Conservation (phyloP, 1,284 basidiomycete species). For the Abortiporus biennis region DNA sequence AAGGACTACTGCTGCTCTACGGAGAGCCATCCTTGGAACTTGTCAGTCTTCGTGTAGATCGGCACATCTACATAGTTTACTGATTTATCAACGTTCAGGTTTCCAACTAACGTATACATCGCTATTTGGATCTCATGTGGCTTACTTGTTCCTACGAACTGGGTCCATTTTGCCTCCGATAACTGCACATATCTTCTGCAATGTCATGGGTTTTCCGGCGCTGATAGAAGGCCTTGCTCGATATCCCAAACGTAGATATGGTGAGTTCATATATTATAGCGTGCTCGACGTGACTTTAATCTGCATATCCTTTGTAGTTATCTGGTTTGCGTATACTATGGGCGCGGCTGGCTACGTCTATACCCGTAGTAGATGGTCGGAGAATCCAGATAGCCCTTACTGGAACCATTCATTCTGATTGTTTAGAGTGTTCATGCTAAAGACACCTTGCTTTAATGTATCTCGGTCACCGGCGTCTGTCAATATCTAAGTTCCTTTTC, state of each 20-base stretch:
- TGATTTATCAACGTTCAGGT: slow-evolving; percentile 34
- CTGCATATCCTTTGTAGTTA: slow-evolving; percentile 16
- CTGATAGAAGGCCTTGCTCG: slow-evolving; percentile 28
- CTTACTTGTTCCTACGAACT: slow-evolving; percentile 82
- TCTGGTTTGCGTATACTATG: slow-evolving; percentile 22
- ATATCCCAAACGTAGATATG: slow-evolving; percentile 20
- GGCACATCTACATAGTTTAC: neutral
- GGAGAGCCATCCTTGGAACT: slow-evolving; percentile 51
- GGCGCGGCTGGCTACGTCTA: slow-evolving; percentile 28
- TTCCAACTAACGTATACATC: slow-evolving; percentile 89
- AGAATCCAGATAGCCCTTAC: slow-evolving; percentile 20
- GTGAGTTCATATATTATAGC: slow-evolving; percentile 17
- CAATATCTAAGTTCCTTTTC: too few relatives aligned
- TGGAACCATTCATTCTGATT: too few relatives aligned
- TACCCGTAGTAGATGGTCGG: slow-evolving; percentile 24
- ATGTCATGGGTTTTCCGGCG: slow-evolving; percentile 86
- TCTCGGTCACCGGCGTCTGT: too few relatives aligned
- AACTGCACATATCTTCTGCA: slow-evolving; percentile 85
- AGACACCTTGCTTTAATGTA: too few relatives aligned
- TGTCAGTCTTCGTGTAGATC: slow-evolving; percentile 43
- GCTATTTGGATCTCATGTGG: slow-evolving; percentile 86
- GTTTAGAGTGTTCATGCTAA: too few relatives aligned
- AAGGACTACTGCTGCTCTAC: slow-evolving; percentile 52
- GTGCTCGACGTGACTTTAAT: neutral
- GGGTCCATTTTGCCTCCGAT: slow-evolving; percentile 60